phyloP scores from a whole-genome alignment of 2,329 filamentous ascomycete species.

The Fusarium sp. region DNA sequence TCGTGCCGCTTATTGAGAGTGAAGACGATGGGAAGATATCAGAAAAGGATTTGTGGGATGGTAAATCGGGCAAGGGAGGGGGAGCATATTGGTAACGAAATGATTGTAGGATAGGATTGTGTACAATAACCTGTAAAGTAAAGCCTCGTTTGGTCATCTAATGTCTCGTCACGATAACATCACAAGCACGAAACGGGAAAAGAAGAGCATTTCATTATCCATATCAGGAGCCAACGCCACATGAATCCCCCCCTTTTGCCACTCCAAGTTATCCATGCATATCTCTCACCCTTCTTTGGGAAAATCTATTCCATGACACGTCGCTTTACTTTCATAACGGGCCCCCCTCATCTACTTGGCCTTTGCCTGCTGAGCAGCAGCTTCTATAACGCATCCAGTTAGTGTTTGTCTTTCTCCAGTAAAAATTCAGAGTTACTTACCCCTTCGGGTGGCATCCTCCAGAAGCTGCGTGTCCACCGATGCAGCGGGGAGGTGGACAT shows the following conservation, averaged over 20 bases:
- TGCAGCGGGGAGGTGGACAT: constrained; percentile 83
- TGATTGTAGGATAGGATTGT: not conserved
- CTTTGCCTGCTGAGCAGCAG: constrained; percentile 64
- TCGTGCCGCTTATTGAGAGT: constrained; percentile 55
- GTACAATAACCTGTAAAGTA: not conserved
- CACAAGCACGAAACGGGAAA: constrained; percentile 17
- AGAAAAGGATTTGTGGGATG: constrained; percentile 50
- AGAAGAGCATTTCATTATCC: constrained; percentile 42
- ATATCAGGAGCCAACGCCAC: constrained; percentile 44
- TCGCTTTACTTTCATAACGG: constrained; percentile 6
- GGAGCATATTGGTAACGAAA: constrained; percentile 51
- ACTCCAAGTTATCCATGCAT: constrained; percentile 31
- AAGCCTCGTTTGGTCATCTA: not conserved
- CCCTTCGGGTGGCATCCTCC: constrained; percentile 90
- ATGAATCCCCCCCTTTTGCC: constrained; percentile 32
- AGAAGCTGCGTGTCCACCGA: constrained; percentile 86
- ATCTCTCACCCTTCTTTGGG: constrained; percentile 16
- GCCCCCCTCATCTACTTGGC: constrained; percentile 53
- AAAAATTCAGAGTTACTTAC: constrained; percentile 54
- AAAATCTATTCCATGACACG: constrained; percentile 12
- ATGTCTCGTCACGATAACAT: not conserved
- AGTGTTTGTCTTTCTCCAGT: not conserved
- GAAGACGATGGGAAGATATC: constrained; percentile 46
- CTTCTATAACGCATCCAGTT: constrained; percentile 53
- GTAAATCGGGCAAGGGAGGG: constrained; percentile 50